phyloP scores from a whole-genome alignment of 768 basidiomycete species.

The Tulasnella sp. region DNA sequence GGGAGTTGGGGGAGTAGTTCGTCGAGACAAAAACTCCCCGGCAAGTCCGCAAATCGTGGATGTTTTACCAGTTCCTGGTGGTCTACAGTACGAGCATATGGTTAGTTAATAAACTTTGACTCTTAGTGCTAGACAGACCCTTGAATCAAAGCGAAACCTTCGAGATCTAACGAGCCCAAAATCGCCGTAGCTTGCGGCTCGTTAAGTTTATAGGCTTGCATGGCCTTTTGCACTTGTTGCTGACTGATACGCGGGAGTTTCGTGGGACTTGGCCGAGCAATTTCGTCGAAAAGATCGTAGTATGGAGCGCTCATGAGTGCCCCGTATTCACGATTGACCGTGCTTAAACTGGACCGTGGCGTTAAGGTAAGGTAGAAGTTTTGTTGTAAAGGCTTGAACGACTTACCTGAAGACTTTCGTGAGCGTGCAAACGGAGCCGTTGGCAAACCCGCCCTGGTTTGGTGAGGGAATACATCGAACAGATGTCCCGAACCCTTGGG shows the following conservation, averaged over 20 bases:
- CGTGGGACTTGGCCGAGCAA: slow-evolving; percentile 57
- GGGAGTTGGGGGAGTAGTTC: slow-evolving; percentile 36
- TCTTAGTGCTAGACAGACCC: slow-evolving; percentile 43
- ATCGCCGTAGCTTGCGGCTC: slow-evolving; percentile 93
- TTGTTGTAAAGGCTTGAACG: neutral
- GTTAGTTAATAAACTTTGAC: neutral
- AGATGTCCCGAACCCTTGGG: slow-evolving; percentile 42
- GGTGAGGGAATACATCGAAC: slow-evolving; percentile 41
- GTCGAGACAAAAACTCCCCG: slow-evolving; percentile 60
- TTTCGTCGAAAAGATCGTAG: slow-evolving; percentile 62
- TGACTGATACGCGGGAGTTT: slow-evolving; percentile 20
- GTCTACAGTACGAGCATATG: slow-evolving; percentile 35
- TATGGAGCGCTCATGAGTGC: slow-evolving; percentile 73
- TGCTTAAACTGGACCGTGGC: slow-evolving; percentile 53
- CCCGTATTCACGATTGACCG: slow-evolving; percentile 83
- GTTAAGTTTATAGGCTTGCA: slow-evolving; percentile 66
- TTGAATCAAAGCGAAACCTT: slow-evolving; percentile 88
- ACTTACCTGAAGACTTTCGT: slow-evolving; percentile 74
- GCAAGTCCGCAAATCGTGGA: slow-evolving; percentile 96
- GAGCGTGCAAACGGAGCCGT: slow-evolving; percentile 58
- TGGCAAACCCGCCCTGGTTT: slow-evolving; percentile 50
- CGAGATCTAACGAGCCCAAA: slow-evolving; percentile 50
- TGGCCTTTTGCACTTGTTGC: slow-evolving; percentile 40
- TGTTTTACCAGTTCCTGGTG: slow-evolving; percentile 97
- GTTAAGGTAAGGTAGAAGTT: no score